Base-by-base conservation (phyloP, 495 filamentous ascomycete species). In the Trichoderma parareesei region DNA sequence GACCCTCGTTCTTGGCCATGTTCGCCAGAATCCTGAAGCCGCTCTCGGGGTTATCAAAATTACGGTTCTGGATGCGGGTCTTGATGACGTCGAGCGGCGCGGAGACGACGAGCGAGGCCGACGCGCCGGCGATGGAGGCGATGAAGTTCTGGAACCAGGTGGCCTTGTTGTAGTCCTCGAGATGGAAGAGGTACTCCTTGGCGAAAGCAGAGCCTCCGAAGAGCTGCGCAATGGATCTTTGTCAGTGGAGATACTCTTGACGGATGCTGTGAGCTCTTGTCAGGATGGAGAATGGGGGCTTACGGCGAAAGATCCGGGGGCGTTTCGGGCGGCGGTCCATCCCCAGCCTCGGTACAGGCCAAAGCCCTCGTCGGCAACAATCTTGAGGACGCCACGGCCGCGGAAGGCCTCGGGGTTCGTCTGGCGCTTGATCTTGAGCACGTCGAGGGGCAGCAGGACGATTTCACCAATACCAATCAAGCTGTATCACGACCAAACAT, bases 391-490 rank as follows among this genome's bases (percentile, higher is more conserved):
- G 61, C 95, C 95, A 71, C 94, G 89, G 68, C 93, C 93, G 65
- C 92, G 84, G 85, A 99, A 99, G 53, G 94, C 92, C 71, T 97
- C 94, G 41, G 94, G 94, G 83, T 99, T 99, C 44, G 94, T 99
- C 79, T 99, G 94, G 69, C 94, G 89, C 83, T 98, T 98, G 82
- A 99, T 99, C 84, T 99, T 99, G 35, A 99, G 82, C 13, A 99
- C 94, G 70, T 99, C 94, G 41, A 99, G 84, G 49, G 94, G 94
- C 33, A 99, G 84, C 4, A 99, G 82, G 66, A 99, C 82, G 68
- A 99, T 94, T 81, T 99, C 94, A 69, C 94, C 95, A 69, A 98
- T 93, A 72, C 94, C 94, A 71, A 98, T 96, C 67, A 99, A 69
- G 80, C 90, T 93, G 67, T 27, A 27, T n/a, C n/a, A 27, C 27